Conservation (phyloP, 345 rosid species). For the Brassica cretica region DNA sequence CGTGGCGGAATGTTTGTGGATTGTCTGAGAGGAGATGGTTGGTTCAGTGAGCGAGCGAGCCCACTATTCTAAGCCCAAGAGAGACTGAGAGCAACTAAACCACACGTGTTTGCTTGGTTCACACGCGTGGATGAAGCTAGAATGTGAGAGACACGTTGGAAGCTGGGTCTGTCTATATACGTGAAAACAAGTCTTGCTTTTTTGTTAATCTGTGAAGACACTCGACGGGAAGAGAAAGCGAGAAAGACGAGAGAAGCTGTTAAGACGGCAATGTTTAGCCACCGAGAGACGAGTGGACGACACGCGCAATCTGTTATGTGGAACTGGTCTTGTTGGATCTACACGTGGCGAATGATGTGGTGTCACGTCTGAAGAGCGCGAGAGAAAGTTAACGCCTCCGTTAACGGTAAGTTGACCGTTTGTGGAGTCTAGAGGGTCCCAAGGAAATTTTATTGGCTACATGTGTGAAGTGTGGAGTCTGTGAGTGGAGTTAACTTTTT, state of each 20-base stretch:
- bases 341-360: not conserved
- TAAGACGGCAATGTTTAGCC: not conserved
- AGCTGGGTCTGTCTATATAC: slow-evolving; percentile 21
- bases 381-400: slow-evolving; percentile 9
- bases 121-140: slow-evolving; percentile 2
- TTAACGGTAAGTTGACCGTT: slow-evolving; percentile 12
- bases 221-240: not conserved
- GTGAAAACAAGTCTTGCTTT: slow-evolving; percentile 31
- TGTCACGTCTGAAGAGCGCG: slow-evolving; percentile 17
- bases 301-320: slow-evolving; percentile 6
- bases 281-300: not conserved
- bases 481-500: not conserved
- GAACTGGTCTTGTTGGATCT: not conserved
- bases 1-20: slow-evolving; percentile 20
- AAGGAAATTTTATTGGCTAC: not conserved
- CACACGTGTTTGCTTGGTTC: slow-evolving; percentile 14
- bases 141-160: slow-evolving; percentile 32
- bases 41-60: slow-evolving; percentile 4
- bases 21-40: slow-evolving; percentile 15
- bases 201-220: not conserved
- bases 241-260: not conserved
- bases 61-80: not conserved
- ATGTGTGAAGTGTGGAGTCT: not conserved
- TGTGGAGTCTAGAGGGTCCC: not conserved
- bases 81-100: slow-evolving; percentile 1